Evolutionary conservation across 768 basidiomycete species (phyloP), one percentile per base, ranked within the genome.

Genomic region (Trametes elegans): DNA sequence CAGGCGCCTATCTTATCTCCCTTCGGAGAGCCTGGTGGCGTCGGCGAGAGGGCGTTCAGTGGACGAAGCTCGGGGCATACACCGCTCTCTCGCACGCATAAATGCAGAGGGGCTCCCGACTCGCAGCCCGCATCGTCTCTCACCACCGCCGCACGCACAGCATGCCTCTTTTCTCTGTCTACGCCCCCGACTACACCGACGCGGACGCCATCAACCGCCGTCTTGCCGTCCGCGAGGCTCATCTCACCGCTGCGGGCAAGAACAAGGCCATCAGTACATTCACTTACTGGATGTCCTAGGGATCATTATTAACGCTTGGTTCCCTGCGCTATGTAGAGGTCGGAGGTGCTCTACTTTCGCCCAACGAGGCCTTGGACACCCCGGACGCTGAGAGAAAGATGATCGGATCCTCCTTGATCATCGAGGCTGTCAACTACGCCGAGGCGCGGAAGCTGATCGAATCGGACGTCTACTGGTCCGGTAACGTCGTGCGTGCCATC

Each of bases 101-200:
- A 31, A 11, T 29, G 42, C 34, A n/a, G n/a, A n/a, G 34, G n/a
- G 34, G 2, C 11, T 47, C 32, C 32, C 10, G 24, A 23, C 45
- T 35, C 24, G 9, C 23, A 9, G n/a, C n/a, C n/a, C n/a, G n/a
- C 24, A 21, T 47, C 14, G 8, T 28, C 41, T 27, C 11, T 16
- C 9, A 14, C 51, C 24, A 23, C 40, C 21, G 14, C 26, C 41
- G 7, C 41, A 11, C 4, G 13, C 7, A 27, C 40, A 16, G 18
- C 50, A 59, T 59, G 57, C 57, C 57, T 8, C 42, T 46, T 28
- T 84, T 83, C 65, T 61, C 85, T 43, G 80, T 88, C 36, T 87
- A 81, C 62, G 84, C 85, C 1, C 86, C 85, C 6, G 87, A 89
- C 64, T 79, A 76, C 61, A 80, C 79, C 19, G 82, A 85, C 46